Evolutionary conservation across 345 rosid species (phyloP).

Genomic region (Kernera saxatilis): DNA sequence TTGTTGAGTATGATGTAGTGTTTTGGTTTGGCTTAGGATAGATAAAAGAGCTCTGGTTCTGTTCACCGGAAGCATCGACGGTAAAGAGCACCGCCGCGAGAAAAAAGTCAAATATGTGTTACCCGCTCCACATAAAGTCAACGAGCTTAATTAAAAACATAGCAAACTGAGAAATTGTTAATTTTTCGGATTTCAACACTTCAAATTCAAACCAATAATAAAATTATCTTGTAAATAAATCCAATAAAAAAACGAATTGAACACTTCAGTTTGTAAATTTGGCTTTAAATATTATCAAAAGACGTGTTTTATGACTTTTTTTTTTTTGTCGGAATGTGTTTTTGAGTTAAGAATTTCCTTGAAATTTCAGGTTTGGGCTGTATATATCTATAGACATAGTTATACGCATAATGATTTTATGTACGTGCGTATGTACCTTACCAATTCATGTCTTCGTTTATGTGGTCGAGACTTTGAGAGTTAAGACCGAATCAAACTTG

Average conservation of each 20-base stretch:
- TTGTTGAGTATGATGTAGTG: slow-evolving; percentile 31
- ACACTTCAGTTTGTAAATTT: not conserved
- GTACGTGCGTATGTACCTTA: not conserved
- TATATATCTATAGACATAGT: not conserved
- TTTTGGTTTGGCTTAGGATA: slow-evolving; percentile 25
- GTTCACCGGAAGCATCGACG: slow-evolving; percentile 24
- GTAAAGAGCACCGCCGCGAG: not conserved
- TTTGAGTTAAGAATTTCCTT: not conserved
- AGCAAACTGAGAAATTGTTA: not conserved
- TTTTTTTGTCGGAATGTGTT: not conserved
- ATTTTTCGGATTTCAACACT: not conserved
- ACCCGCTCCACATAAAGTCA: not conserved
- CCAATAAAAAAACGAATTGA: not conserved
- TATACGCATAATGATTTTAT: not conserved
- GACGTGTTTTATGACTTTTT: not conserved
- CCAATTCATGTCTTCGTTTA: slow-evolving; percentile 2
- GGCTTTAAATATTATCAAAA: not conserved
- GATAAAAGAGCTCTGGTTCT: slow-evolving; percentile 20
- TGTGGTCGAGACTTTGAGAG: slow-evolving; percentile 20
- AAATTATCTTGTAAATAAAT: too few species aligned
- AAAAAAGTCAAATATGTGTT: not conserved
- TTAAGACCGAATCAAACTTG: slow-evolving; percentile 28
- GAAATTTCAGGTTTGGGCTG: not conserved
- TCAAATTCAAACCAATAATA: not conserved
- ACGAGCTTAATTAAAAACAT: not conserved